Percentiles rank a stretch among this genome's conserved stretches.
phyloP scores from a whole-genome alignment of 139 green algal genomes.

The Tetradesmus lagerheimii region DNA sequence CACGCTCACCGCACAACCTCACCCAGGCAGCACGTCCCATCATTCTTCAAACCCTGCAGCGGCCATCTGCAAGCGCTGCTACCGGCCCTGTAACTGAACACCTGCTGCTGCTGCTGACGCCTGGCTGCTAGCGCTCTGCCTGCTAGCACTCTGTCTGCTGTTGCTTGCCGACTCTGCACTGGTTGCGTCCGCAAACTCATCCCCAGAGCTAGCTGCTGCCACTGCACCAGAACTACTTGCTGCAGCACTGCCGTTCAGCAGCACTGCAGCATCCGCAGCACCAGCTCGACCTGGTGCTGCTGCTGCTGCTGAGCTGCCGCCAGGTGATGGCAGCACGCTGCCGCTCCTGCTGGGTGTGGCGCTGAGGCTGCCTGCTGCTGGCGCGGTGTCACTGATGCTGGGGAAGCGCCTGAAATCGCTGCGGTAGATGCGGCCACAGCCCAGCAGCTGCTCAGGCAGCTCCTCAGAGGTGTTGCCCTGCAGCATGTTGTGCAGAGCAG shows the following conservation, averaged over 20 bases:
- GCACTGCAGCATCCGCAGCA: background rate
- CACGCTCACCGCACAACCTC: too few relatives aligned
- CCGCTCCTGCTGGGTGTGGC: background rate
- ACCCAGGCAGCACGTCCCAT: too few relatives aligned
- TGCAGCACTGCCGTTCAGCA: background rate
- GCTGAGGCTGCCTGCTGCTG: background rate
- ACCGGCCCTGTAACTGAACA: background rate
- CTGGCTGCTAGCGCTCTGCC: background rate
- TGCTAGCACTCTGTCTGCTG: background rate
- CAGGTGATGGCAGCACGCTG: background rate
- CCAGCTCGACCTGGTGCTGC: background rate
- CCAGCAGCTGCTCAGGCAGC: conserved; percentile 88
- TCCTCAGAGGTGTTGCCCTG: conserved; percentile 84
- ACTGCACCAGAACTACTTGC: background rate
- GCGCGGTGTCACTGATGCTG: background rate
- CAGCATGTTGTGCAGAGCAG: too few relatives aligned
- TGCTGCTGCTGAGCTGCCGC: background rate
- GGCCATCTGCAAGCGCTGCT: background rate
- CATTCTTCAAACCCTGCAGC: background rate
- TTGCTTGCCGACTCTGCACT: background rate
- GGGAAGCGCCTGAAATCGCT: conserved; percentile 57
- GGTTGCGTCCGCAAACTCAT: background rate
- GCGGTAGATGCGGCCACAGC: conserved; percentile 63
- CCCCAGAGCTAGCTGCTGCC: background rate
- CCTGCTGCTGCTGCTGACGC: background rate